Evolutionary conservation across 164 flowering plant species (phyloP).

Genomic region (Vitis riparia): DNA sequence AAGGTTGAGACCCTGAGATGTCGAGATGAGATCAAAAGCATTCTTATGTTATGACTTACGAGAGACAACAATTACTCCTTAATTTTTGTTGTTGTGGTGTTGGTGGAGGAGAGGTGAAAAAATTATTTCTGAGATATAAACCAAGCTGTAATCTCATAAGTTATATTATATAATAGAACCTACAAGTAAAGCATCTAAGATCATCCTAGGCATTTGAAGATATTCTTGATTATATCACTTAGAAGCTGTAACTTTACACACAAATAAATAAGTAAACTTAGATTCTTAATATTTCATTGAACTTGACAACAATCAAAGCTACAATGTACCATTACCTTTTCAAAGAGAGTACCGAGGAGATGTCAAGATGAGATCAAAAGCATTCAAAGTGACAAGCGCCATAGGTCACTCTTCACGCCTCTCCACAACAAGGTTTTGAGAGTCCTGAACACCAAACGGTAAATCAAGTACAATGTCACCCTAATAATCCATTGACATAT

Average conservation of each 20-base stretch:
- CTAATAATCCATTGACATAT: not conserved
- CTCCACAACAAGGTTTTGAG: slow-evolving; percentile 81
- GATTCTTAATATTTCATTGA: not conserved
- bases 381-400: slow-evolving; percentile 81
- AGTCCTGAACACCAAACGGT: slow-evolving; percentile 37
- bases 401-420: slow-evolving; percentile 62
- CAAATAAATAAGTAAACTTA: not conserved
- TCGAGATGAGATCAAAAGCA: slow-evolving; percentile 95
- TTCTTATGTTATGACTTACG: slow-evolving; percentile 29
- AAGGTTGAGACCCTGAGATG: slow-evolving; percentile 94
- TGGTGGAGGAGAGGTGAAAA: not conserved
- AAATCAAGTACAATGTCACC: not conserved
- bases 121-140: not conserved
- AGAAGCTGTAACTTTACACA: not conserved
- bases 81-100: not conserved
- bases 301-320: not conserved
- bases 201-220: not conserved
- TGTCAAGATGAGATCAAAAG: slow-evolving; percentile 90
- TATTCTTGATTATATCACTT: not conserved
- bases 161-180: not conserved
- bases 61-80: not conserved
- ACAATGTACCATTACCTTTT: slow-evolving; percentile 73
- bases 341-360: slow-evolving; percentile 80
- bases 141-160: not conserved
- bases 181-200: not conserved